Base-by-base conservation (phyloP, 306 rosid species). In the Lotus japonicus region DNA sequence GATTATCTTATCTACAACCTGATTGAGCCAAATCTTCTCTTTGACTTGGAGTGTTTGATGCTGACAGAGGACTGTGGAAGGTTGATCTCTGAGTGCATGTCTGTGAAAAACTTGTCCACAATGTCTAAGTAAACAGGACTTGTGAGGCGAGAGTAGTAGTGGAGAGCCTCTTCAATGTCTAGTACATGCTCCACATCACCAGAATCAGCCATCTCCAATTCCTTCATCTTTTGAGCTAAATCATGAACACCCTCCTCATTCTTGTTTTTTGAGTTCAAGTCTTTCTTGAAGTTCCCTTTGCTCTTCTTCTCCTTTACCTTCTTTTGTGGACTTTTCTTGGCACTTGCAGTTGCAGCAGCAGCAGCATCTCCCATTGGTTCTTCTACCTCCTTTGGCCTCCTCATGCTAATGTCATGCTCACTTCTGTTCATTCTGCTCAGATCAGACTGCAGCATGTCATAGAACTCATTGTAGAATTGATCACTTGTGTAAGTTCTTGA, bases 91-190 rank as follows among this genome's bases (percentile, higher is more conserved):
- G 92, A 74, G 72, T 88, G 81, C 81, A 95, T 88, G 31, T 95
- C 95, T 46, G 60, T 72, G 81, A 95, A 95, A 72, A 95, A 95
- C 84, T 87, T 79, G 81, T 95, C 95, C 41, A 95, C 95, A 33
- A 90, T 90, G 55, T 95, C 95, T 41, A 86, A 81, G 72, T 95
- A 95, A 73, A 85, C 92, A 17, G 99, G 97, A 66, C 99, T 95
- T 16, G 67, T 90, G 39, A 94, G 95, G 36, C 97, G 84, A 73
- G 97, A 94, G 76, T 94, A 90, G 78, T 94, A 94, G 67, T 94
- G 99, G 2, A 94, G 80, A 48, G 97, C 99, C 69, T 94, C 99
- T 84, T 94, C 99, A 19, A 94, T 79, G 63, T 94, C 99, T 59
- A 94, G 48, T 50, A 78, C 95, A 21, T 94, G 97, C 60, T 94